phyloP scores from a whole-genome alignment of 441 rosid genomes.

The Brassica balearica region DNA sequence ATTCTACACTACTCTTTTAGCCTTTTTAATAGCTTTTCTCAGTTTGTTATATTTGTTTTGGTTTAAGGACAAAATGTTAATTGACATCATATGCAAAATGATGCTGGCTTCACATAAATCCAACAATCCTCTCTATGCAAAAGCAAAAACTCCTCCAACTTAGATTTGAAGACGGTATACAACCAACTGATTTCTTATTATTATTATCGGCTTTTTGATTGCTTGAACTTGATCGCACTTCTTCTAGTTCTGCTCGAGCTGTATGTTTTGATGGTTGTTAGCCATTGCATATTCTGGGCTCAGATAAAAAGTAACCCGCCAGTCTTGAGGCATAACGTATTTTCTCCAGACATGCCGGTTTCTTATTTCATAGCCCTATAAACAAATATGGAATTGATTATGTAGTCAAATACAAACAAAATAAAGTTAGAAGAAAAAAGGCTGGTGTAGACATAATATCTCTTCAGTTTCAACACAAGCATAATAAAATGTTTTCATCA shows the following conservation, averaged over 20 bases:
- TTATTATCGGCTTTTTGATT: no score
- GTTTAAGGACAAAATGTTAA: no score
- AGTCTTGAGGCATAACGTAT: background rate
- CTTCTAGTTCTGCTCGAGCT: background rate
- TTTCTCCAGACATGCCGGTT: background rate
- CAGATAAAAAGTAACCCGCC: background rate
- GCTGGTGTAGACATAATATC: background rate
- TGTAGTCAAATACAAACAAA: background rate
- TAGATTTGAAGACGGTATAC: no score
- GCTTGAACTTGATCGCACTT: background rate
- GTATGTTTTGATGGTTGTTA: background rate
- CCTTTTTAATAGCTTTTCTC: no score
- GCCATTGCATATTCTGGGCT: background rate
- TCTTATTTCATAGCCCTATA: conserved; percentile 3
- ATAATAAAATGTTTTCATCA: background rate
- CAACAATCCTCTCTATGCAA: no score
- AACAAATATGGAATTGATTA: background rate
- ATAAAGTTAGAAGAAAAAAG: background rate
- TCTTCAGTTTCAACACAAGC: background rate
- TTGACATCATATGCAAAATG: no score
- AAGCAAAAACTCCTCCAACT: no score
- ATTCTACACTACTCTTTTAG: no score
- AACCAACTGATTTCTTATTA: no score
- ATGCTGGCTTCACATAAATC: no score
- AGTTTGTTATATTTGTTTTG: no score